These are phyloP conservation scores for Leishmania tarentolae DNA, from an alignment of 208 protist genomes.

Conservation along the genomic window DNA sequence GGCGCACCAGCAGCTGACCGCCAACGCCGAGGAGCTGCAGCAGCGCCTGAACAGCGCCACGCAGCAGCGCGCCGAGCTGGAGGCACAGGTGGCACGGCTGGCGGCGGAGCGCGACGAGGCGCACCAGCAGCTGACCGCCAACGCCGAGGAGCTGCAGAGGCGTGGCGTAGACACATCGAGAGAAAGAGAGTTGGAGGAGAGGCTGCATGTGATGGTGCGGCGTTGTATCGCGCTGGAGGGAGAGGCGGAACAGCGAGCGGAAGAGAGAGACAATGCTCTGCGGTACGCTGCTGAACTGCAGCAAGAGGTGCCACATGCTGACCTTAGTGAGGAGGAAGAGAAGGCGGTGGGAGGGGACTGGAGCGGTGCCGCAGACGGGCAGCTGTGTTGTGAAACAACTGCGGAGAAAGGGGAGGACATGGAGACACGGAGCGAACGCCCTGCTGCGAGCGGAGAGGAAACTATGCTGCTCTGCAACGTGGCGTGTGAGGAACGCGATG, in stretches of 20 bases:
- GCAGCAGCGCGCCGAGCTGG: slow-evolving; percentile 12
- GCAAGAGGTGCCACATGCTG: background rate
- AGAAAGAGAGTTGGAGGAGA: too few species aligned
- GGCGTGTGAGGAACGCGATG: slow-evolving; percentile 3
- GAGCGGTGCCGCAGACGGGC: background rate
- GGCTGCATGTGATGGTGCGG: background rate
- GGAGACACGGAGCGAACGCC: background rate
- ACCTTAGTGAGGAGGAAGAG: background rate
- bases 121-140: background rate
- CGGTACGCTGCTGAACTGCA: background rate
- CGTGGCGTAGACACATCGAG: too few species aligned
- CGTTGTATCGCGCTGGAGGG: background rate
- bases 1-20: slow-evolving; percentile 14
- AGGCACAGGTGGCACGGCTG: slow-evolving; percentile 5
- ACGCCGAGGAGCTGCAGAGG: background rate
- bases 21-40: slow-evolving; percentile 30
- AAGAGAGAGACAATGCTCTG: background rate
- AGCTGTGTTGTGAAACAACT: background rate
- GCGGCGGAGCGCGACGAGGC: slow-evolving; percentile 3
- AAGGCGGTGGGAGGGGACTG: background rate
- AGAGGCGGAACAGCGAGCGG: background rate
- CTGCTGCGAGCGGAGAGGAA: background rate
- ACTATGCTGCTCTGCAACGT: background rate
- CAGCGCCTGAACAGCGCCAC: slow-evolving; percentile 12
- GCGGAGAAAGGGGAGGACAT: background rate